These are phyloP conservation scores for Podila minutissima DNA, from an alignment of 192 early-diverging fungal genomes.

Conservation along the genomic window DNA sequence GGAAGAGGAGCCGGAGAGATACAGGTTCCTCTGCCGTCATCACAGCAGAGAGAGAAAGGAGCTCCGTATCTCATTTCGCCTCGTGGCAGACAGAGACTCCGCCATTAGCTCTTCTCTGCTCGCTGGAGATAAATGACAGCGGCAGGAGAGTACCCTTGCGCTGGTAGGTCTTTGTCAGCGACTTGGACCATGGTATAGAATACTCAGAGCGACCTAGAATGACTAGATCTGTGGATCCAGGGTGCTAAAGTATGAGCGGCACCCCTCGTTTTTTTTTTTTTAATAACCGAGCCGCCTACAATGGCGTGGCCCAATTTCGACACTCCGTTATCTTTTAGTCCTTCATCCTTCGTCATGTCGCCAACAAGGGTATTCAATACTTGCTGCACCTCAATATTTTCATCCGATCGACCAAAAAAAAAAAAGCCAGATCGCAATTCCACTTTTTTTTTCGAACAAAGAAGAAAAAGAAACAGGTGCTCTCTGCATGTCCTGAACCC, in stretches of 20 bases:
- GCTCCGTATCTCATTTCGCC: background rate
- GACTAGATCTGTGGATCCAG: background rate
- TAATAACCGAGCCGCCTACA: background rate
- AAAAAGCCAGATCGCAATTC: background rate
- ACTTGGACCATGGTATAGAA: background rate
- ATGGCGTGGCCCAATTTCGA: background rate
- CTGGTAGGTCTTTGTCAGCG: conserved; percentile 2
- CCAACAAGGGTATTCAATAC: background rate
- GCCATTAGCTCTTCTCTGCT: background rate
- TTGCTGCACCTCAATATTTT: background rate
- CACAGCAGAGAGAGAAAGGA: background rate
- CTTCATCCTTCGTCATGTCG: background rate
- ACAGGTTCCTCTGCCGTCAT: background rate
- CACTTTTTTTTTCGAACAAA: background rate
- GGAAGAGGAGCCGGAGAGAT: background rate
- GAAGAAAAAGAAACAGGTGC: background rate
- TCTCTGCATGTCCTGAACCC: background rate
- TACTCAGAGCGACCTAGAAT: background rate
- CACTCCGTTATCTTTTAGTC: conserved; percentile 1
- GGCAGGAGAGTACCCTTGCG: background rate
- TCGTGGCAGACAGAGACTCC: conserved; percentile 1
- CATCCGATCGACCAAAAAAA: background rate
- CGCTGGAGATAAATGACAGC: background rate
- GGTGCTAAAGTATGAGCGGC: no score
- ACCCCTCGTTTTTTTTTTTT: no score